These are phyloP conservation scores for Neurospora sp. DNA, from an alignment of 495 filamentous ascomycete genomes.

Conservation along the genomic window DNA sequence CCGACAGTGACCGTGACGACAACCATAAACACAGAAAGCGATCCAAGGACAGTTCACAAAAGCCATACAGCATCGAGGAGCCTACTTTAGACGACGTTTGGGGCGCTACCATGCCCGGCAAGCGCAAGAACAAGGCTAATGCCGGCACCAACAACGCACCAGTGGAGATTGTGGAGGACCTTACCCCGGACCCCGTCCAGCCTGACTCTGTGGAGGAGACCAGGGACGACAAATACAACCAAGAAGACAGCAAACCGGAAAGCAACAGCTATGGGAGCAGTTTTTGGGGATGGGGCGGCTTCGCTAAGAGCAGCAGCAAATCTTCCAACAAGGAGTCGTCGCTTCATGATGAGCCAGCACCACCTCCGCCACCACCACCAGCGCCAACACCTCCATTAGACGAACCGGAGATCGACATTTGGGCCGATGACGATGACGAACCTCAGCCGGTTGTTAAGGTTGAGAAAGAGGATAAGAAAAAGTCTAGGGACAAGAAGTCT, in stretches of 20 bases:
- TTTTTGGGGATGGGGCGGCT: constrained; percentile 25
- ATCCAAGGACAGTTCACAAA: constrained; percentile 13
- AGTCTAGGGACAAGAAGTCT: constrained; percentile 14
- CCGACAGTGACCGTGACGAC: constrained; percentile 27
- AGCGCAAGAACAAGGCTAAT: constrained; percentile 32
- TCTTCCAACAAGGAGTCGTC: constrained; percentile 20
- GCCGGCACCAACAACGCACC: constrained; percentile 27
- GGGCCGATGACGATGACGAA: constrained; percentile 4
- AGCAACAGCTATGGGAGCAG: constrained; percentile 26
- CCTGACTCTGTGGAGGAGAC: constrained; percentile 33
- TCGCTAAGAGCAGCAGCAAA: constrained; percentile 29
- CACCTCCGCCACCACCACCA: constrained; percentile 15
- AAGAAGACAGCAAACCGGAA: constrained; percentile 28
- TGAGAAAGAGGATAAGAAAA: constrained; percentile 12
- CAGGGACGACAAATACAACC: constrained; percentile 26
- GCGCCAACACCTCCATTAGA: constrained; percentile 1
- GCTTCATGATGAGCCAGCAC: constrained; percentile 12
- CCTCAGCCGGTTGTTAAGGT: constrained; percentile 8
- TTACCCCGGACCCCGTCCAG: constrained; percentile 22
- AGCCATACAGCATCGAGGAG: constrained; percentile 37
- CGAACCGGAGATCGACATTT: background rate
- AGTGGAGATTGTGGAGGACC: constrained; percentile 28
- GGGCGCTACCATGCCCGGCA: constrained; percentile 25
- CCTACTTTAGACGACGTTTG: constrained; percentile 29
- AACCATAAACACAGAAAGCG: constrained; percentile 13